Base-by-base conservation (phyloP, 495 filamentous ascomycete species). In the Haplographium delicatum region DNA sequence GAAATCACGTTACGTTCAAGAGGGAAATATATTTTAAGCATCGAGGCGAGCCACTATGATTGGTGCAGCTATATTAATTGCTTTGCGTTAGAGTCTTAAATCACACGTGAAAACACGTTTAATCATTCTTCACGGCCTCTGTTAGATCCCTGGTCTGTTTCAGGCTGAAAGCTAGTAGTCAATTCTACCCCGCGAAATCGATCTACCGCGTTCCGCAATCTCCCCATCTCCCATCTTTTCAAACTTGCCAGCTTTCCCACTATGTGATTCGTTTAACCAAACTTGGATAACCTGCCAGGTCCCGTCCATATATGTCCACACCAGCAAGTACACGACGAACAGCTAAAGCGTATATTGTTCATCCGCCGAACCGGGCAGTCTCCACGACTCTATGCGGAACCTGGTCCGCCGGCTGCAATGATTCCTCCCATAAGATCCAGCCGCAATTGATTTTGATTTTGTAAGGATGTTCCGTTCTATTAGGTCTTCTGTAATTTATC, bases 121-220 rank as follows among this genome's bases (percentile, higher is more conserved):
- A 44, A 26, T 28, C 23, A 10, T 16, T n/a, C 37, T 49, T 49
- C 50, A 28, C 42, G 52, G 47, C 46, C 42, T 34, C 34, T 15
- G 13, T 25, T 41, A 53, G 31, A 38, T 45, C 40, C 7, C 10
- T 11, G 18, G 18, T 18, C 28, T 41, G 6, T 4, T 26, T 43
- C 24, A 31, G 25, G 18, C 18, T 44, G 49, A 37, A 57, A 44
- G 49, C 49, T 53, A 44, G 49, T n/a, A 47, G 27, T 9, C 49
- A 13, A 16, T 24, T 13, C 30, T 50, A 54, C 56, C 56, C 56
- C 56, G 56, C 50, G 44, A 59, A 38, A 59, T 54, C 44, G 19
- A 31, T 58, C 47, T 53, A n/a, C 50, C 50, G 55, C 13, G 15
- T 47, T 47, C 53, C 53, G 42, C 47, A 51, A 50, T 15, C 22